These are phyloP conservation scores for Mrakia hoshinonis DNA, from an alignment of 768 basidiomycete genomes.

Conservation along the genomic window DNA sequence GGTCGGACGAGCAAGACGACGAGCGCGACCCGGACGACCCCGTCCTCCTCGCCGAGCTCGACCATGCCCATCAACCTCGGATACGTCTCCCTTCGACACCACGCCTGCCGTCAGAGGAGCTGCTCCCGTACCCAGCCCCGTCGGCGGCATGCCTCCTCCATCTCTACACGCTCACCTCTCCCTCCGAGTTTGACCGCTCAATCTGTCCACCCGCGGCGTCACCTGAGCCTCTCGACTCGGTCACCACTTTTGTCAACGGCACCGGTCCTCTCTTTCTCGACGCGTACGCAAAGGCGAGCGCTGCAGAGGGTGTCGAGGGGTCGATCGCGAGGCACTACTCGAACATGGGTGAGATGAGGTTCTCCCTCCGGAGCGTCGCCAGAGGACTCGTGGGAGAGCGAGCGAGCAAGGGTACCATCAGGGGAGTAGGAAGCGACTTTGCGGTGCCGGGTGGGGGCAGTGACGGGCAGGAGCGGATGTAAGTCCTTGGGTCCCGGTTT, in stretches of 20 bases:
- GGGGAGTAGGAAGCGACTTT: conserved; percentile 17
- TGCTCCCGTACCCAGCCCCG: conserved; percentile 16
- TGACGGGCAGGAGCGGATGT: neutral
- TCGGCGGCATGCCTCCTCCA: conserved; percentile 13
- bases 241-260: conserved; percentile 23
- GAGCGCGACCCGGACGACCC: neutral
- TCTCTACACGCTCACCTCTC: conserved; percentile 14
- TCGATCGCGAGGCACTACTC: conserved; percentile 16
- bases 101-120: neutral
- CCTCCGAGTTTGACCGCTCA: neutral
- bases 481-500: neutral
- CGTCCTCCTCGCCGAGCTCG: neutral
- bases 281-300: conserved; percentile 13
- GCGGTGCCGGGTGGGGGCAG: neutral
- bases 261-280: conserved; percentile 5
- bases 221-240: conserved; percentile 8
- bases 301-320: neutral
- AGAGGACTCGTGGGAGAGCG: conserved; percentile 12
- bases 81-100: neutral
- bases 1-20: neutral
- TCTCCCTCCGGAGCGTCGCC: conserved; percentile 1
- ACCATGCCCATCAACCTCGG: conserved; percentile 6
- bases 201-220: neutral
- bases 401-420: neutral
- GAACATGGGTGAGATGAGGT: conserved; percentile 28